These are phyloP conservation scores for Friedmanniomyces endolithicus DNA, from an alignment of 495 filamentous ascomycete genomes.

Conservation along the genomic window DNA sequence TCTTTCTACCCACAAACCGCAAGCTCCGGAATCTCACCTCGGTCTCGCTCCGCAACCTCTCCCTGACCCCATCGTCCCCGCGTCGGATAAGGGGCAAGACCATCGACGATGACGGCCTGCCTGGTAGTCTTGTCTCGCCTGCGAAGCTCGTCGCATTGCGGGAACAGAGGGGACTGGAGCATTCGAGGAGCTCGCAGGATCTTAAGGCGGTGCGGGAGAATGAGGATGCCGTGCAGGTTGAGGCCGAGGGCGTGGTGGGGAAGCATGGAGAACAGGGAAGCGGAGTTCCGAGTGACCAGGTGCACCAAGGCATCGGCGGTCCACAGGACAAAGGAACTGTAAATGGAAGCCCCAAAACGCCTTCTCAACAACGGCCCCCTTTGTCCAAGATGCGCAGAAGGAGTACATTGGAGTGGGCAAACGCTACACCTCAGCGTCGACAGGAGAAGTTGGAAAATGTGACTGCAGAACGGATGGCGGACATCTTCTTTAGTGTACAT, in stretches of 20 bases:
- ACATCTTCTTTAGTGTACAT: slow-evolving; percentile 83
- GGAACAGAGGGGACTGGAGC: slow-evolving; percentile 44
- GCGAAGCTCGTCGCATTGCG: slow-evolving; percentile 54
- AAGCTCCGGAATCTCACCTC: slow-evolving; percentile 80
- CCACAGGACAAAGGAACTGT: not conserved
- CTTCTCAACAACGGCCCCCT: slow-evolving; percentile 3
- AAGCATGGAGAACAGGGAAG: not conserved
- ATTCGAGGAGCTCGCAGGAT: slow-evolving; percentile 63
- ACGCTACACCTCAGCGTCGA: slow-evolving; percentile 50
- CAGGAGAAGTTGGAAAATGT: slow-evolving; percentile 70
- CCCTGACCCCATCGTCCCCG: slow-evolving; percentile 37
- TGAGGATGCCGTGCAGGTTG: slow-evolving; percentile 1
- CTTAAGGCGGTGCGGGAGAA: slow-evolving; percentile 30
- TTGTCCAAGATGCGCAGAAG: slow-evolving; percentile 41
- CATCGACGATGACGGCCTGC: slow-evolving; percentile 73
- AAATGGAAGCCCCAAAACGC: not conserved
- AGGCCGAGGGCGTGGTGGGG: slow-evolving; percentile 2
- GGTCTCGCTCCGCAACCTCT: slow-evolving; percentile 76
- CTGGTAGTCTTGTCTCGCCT: slow-evolving; percentile 52
- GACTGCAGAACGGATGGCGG: slow-evolving; percentile 59
- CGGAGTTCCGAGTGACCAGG: no score
- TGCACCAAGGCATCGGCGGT: slow-evolving; percentile 8
- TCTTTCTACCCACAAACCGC: slow-evolving; percentile 40
- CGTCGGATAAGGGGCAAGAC: slow-evolving; percentile 54
- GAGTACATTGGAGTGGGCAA: slow-evolving; percentile 57